Evolutionary conservation across 495 filamentous ascomycete species (phyloP), one percentile per base, ranked within the genome.

Genomic region (Podospora pseudocomata): DNA sequence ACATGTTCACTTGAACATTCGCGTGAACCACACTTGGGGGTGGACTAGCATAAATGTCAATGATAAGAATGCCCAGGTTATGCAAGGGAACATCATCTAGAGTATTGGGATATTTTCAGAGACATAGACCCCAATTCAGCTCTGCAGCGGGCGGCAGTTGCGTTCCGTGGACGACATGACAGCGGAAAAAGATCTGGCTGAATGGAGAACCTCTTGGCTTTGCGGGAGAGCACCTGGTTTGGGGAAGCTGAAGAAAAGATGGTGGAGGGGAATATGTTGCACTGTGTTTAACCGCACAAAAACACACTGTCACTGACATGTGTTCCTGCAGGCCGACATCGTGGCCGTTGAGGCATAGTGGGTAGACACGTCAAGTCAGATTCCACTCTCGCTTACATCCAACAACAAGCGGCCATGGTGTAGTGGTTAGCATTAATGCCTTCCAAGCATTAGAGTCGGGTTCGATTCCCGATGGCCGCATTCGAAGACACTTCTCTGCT

Each of bases 401-500:
- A 19, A 58, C 53, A 56, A 56, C 15, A 53, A 58, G 56, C 65
- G 65, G 65, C 65, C 56, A 66, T 66, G 65, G 56, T 66, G 65
- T 66, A 66, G 65, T 66, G 65, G 65, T 66, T 60, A 60, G 65
- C 65, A 60, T 60, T 60, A 61, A 39, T 66, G 65, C 56, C 65
- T 60, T 60, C 65, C 65, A 66, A 66, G 56, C 65, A 66, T 30
- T 61, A 60, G 65, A 66, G 65, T 39, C 54, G 56, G 65, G 64
- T 66, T 66, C 64, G 64, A 66, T 66, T 66, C 64, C 64, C 64
- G 49, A 39, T 66, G 64, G 64, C 58, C 64, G 64, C 64, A 66
- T 65, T n/a, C 3, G 0, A 26, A 16, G 26, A 28, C 4, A 2
- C 3, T 63, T 53, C 32, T 11, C 3, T n/a, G 5, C 15, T 32